Evolutionary conservation across 257 asterid genomes (phyloP).

Genomic region (Solanum piurae): DNA sequence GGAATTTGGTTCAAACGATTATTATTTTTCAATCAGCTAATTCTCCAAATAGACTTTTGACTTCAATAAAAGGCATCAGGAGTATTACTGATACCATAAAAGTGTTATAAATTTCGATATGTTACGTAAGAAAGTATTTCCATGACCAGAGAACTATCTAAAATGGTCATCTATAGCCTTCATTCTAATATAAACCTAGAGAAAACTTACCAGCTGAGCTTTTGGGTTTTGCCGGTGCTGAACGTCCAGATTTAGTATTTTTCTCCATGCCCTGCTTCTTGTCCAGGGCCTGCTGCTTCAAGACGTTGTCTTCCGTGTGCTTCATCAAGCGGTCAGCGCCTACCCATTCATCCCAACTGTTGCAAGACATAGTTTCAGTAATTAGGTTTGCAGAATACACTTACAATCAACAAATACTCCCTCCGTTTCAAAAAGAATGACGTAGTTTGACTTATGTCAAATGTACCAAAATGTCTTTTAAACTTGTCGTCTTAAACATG

Average conservation of each 20-base stretch:
- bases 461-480: not conserved
- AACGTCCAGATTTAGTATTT: conserved; percentile 62
- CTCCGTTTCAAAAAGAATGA: not conserved
- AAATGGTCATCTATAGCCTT: not conserved
- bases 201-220: conserved; percentile 55
- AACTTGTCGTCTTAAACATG: not conserved
- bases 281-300: conserved; percentile 75
- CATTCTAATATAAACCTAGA: not conserved
- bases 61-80: not conserved
- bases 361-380: conserved; percentile 17
- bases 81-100: not conserved
- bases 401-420: not conserved
- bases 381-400: not conserved
- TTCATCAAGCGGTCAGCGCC: conserved; percentile 79
- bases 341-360: conserved; percentile 99
- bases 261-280: conserved; percentile 70
- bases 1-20: not conserved
- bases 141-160: not conserved
- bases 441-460: too few species aligned
- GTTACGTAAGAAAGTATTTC: not conserved
- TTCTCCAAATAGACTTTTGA: not conserved
- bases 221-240: conserved; percentile 66
- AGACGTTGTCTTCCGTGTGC: conserved; percentile 56
- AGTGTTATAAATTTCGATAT: not conserved
- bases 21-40: not conserved